phyloP scores from a whole-genome alignment of 108 stramenopile genomes.

The Discostella stelligeroides region DNA sequence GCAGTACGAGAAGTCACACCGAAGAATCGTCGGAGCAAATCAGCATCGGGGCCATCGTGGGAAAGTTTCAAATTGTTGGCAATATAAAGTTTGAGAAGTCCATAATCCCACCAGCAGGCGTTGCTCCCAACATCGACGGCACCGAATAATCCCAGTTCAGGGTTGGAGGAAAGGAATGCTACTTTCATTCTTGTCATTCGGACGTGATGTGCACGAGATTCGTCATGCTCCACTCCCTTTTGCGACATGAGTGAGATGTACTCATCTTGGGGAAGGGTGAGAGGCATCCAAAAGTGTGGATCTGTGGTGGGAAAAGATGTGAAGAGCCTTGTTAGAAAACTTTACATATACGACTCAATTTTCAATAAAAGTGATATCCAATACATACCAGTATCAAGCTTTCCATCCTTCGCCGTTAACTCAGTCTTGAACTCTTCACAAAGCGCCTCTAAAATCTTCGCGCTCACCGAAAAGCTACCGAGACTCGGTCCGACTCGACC shows the following conservation, averaged over 20 bases:
- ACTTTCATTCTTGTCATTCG: conserved; percentile 86
- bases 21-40: conserved; percentile 83
- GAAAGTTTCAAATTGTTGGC: conserved; percentile 83
- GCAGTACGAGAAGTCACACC: conserved; percentile 60
- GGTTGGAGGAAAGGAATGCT: conserved; percentile 52
- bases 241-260: conserved; percentile 90
- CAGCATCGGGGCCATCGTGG: conserved; percentile 73
- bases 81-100: conserved; percentile 93
- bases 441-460: conserved; percentile 81
- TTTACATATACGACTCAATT: neutral
- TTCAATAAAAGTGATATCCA: neutral
- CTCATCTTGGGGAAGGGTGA: conserved; percentile 85
- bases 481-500: conserved; percentile 91
- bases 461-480: conserved; percentile 94
- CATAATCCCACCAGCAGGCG: conserved; percentile 99
- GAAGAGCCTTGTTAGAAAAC: neutral
- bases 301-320: conserved; percentile 70
- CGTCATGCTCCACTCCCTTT: conserved; percentile 80
- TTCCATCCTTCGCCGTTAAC: conserved; percentile 83
- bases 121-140: conserved; percentile 96
- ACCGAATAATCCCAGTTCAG: conserved; percentile 90
- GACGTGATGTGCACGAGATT: conserved; percentile 73
- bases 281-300: conserved; percentile 99
- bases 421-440: conserved; percentile 85
- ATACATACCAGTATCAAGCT: conserved; percentile 60